Base-by-base conservation (phyloP, 108 stramenopile species). In the Hondaea fermentalgiana region DNA sequence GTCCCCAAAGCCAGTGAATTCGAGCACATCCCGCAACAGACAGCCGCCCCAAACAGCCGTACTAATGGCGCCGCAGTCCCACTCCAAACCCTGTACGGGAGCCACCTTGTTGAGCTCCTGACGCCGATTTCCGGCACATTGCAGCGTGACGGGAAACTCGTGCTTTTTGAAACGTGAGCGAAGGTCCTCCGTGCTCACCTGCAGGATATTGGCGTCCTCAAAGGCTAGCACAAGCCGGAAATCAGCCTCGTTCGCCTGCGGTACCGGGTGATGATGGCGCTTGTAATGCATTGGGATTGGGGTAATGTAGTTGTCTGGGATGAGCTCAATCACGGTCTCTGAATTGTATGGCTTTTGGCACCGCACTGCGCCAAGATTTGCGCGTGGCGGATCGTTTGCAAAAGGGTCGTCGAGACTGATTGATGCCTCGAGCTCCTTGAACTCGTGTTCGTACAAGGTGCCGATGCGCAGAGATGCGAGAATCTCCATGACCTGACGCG, bases 121-220 rank as follows among this genome's bases (percentile, higher is more conserved):
- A 12, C 98, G 96, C 25, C 99, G 96, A 91, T 99, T 99, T 3
- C 99, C 99, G 90, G 95, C 96, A 92, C 99, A 99, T 91, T 99
- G 99, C 49, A 99, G 93, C 5, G 98, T 98, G 12, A 95, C 89
- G 0, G 91, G 89, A 14, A 99, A 91, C 71, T 92, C 93, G 5
- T 91, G 90, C 89, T 96, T 95, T 10, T 89, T 72, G 72, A 96
- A 94, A 60, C 92, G 92, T 51, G 72, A 89, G 91, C 93, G 94
- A 25, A 95, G 90, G 88, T 96, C 96, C 5, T 92, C 89, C 83
- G 95, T 83, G 44, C 95, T 91, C 72, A 94, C 89, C 47, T 92
- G 92, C 87, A 93, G 87, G 87, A 93, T 92, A 43, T 92, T 91
- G 71, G 47, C 87, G 21, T n/a, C 87, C 14, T 35, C 59, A 5